Base-by-base conservation (phyloP, 2,329 filamentous ascomycete genomes). In the Pseudogymnoascus pannorum region DNA sequence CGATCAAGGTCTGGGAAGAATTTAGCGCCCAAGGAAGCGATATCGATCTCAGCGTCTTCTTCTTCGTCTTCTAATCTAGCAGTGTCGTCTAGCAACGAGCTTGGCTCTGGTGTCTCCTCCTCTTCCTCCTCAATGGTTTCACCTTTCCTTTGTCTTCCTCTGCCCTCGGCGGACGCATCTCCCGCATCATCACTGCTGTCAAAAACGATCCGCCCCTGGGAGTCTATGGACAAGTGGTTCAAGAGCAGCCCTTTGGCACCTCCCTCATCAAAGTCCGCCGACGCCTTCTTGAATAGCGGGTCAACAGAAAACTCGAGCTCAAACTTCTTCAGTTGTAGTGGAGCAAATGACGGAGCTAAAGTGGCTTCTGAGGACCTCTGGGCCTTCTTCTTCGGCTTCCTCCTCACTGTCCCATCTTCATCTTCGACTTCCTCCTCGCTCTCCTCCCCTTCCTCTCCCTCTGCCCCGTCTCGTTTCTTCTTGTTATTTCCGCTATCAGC, bases 231-330 rank as follows among this genome's bases (percentile, higher is more conserved):
- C n/a, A 99, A 80, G 74, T 99, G 93, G 71, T 99, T 99, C 31
- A 99, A 81, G 18, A 99, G 80, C 42, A 99, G 80, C 18, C 94
- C 94, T 75, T 97, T 99, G 61, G 94, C 94, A 61, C 94, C 94
- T 18, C 94, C 94, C 76, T 99, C 94, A 72, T 99, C 94, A 67
- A 99, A 99, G 76, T 99, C 94, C 44, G 94, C 94, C 5, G 93
- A 96, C 0, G 93, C 93, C 72, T 99, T 99, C 72, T 99, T 99
- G 82, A 99, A 99, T n/a, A 99, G 77, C 2, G 94, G 94, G 71
- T 99, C 94, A 4, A 99, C 93, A 0, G 92, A 87, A 67, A 99
- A 97, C 71, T 99, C 94, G 48, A 97, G 82, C 69, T 99, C 94
- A 70, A 99, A 92, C 75, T 97, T 99, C 76, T 99, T 99, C 68